phyloP scores from a whole-genome alignment of 2,329 filamentous ascomycete genomes.

The Chrysoporthe austroafricana region DNA sequence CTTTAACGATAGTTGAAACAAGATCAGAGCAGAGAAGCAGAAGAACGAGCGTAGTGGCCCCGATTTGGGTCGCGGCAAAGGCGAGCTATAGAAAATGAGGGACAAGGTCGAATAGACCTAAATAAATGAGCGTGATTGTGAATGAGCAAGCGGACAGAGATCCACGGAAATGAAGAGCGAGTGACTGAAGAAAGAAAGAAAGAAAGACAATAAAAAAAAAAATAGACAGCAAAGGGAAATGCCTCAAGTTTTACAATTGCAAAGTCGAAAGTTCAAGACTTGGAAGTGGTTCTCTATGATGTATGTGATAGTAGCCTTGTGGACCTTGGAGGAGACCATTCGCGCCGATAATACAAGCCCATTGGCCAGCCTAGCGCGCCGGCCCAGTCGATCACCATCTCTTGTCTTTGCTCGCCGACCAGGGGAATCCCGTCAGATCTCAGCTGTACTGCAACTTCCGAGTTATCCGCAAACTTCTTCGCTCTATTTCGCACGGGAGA shows the following conservation, averaged over 20 bases:
- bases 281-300: slow-evolving; percentile 2
- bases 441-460: slow-evolving; percentile 8
- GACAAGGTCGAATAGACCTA: neutral
- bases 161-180: neutral
- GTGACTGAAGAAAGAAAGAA: neutral
- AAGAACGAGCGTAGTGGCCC: neutral
- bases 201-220: neutral
- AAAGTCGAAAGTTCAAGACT: neutral
- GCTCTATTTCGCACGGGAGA: neutral
- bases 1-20: neutral
- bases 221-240: neutral
- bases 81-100: neutral
- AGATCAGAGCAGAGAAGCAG: neutral
- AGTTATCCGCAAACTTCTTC: neutral
- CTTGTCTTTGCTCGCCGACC: neutral
- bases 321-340: neutral
- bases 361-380: slow-evolving; percentile 5
- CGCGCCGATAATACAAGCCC: neutral
- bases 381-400: neutral
- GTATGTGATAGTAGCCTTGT: neutral
- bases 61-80: neutral
- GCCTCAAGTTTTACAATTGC: neutral
- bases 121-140: neutral
- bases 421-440: neutral
- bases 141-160: neutral